phyloP scores from a whole-genome alignment of 768 basidiomycete species.

The Pleurotus eryngii region DNA sequence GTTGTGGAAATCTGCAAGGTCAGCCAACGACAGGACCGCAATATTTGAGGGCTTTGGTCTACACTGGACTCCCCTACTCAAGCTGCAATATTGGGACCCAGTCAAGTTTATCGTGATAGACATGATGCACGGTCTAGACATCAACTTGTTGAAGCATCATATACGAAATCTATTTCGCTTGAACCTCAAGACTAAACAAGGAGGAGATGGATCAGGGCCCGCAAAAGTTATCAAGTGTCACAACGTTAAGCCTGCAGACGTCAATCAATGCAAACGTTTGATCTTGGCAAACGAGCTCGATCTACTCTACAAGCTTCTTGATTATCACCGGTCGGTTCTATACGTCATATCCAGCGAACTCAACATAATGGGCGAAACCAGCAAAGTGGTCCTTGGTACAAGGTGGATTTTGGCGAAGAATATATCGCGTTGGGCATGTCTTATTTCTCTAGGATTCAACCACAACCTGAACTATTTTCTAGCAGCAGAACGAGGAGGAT shows the following conservation, averaged over 20 bases:
- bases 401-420: too few species aligned
- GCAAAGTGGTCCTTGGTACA: too few species aligned
- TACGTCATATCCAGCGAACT: too few species aligned
- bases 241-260: background rate
- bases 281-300: background rate
- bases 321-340: too few species aligned
- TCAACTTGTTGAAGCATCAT: constrained; percentile 25
- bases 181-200: background rate
- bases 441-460: too few species aligned
- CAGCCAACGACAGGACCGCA: background rate
- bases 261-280: background rate
- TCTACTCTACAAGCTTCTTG: too few species aligned
- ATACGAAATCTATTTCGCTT: constrained; percentile 15
- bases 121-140: constrained; percentile 34
- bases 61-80: constrained; percentile 24
- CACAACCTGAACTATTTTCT: too few species aligned
- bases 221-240: background rate
- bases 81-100: constrained; percentile 33
- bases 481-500: too few species aligned
- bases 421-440: too few species aligned
- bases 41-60: constrained; percentile 20
- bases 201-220: background rate
- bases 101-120: constrained; percentile 26
- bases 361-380: too few species aligned
- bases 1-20: constrained; percentile 15